These are phyloP conservation scores for Huntiella bhutanensis DNA, from an alignment of 2,329 filamentous ascomycete genomes.

Conservation along the genomic window DNA sequence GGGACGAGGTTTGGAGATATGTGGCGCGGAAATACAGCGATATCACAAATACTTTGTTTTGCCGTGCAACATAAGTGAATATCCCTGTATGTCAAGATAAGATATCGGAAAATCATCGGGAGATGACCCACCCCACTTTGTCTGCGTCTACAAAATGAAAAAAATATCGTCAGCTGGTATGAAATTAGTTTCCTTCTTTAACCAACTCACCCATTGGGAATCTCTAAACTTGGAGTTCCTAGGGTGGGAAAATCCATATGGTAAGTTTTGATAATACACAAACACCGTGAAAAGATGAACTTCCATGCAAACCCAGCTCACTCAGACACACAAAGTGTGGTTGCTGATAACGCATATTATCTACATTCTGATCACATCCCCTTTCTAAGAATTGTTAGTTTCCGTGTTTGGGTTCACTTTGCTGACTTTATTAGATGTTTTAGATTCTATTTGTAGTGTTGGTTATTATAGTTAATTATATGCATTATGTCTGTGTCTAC, in stretches of 20 bases:
- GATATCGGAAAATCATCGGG: too few relatives aligned
- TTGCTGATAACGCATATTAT: constrained; percentile 11
- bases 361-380: constrained; percentile 10
- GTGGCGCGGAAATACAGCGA: too few relatives aligned
- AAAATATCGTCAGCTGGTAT: too few relatives aligned
- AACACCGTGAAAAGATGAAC: constrained; percentile 8
- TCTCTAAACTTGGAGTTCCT: too few relatives aligned
- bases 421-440: background rate
- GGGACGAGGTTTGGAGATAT: too few relatives aligned
- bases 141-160: too few relatives aligned
- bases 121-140: too few relatives aligned
- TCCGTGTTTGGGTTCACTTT: background rate
- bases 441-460: background rate
- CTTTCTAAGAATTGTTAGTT: background rate
- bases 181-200: too few relatives aligned
- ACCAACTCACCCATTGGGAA: too few relatives aligned
- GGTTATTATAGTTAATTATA: background rate
- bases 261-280: constrained; percentile 2
- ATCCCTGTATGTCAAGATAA: too few relatives aligned
- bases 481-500: constrained; percentile 16
- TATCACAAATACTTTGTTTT: too few relatives aligned
- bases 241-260: background rate
- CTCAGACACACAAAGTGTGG: constrained; percentile 9
- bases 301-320: constrained; percentile 11
- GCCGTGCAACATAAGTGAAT: too few relatives aligned